phyloP scores from a whole-genome alignment of 2,329 filamentous ascomycete genomes.

The Sporothrix pallida region DNA sequence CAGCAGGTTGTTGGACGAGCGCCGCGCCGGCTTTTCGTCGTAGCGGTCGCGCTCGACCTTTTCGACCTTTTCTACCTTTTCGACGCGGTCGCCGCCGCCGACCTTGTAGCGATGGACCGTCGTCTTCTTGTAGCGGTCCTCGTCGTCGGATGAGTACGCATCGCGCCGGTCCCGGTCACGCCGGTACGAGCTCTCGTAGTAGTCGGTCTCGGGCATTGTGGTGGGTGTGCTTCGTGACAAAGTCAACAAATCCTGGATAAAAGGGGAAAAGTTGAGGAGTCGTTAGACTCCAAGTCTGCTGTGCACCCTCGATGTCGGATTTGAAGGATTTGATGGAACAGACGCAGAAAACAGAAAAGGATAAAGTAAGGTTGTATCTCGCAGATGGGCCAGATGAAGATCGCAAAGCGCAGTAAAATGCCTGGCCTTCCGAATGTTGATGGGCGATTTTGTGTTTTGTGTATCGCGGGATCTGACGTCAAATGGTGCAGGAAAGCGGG shows the following conservation, averaged over 20 bases:
- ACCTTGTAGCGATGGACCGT: conserved; percentile 63
- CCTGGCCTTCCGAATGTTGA: neutral
- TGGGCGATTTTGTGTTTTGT: neutral
- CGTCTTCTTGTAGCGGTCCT: conserved; percentile 49
- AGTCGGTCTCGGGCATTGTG: conserved; percentile 46
- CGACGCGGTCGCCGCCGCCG: conserved; percentile 48
- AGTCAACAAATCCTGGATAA: too few relatives aligned
- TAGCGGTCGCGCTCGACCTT: too few relatives aligned
- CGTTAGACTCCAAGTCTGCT: too few relatives aligned
- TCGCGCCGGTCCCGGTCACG: conserved; percentile 32
- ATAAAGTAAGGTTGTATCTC: neutral
- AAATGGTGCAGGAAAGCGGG: conserved; percentile 24
- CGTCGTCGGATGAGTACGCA: conserved; percentile 46
- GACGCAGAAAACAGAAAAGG: neutral
- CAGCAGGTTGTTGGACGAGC: conserved; percentile 48
- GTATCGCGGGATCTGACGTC: conserved; percentile 22
- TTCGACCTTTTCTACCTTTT: conserved; percentile 29
- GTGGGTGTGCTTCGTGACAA: neutral
- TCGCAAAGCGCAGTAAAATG: neutral
- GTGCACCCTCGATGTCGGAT: neutral
- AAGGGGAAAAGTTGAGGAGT: too few relatives aligned
- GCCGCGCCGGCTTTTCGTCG: conserved; percentile 40
- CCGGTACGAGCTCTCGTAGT: conserved; percentile 33
- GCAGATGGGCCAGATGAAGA: neutral
- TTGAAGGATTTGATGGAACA: neutral